Percentiles rank a stretch among this genome's conserved stretches.
phyloP scores from a whole-genome alignment of 352 stramenopile species.

The Phytophthora sp. region DNA sequence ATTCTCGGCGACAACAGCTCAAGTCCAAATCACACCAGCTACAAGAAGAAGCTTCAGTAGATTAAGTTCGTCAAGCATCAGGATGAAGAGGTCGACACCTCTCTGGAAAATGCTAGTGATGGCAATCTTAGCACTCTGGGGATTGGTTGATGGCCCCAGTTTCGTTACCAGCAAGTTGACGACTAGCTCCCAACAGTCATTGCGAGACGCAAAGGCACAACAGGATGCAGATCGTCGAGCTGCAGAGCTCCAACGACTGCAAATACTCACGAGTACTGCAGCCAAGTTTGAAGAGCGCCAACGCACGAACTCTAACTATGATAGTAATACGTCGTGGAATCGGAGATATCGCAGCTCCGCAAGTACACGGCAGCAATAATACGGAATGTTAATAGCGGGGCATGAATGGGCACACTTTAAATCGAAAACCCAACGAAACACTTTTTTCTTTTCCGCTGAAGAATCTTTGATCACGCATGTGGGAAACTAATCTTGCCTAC shows the following conservation, averaged over 20 bases:
- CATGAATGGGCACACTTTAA: no score
- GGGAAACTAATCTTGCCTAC: no score
- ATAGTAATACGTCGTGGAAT: not conserved
- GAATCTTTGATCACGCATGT: no score
- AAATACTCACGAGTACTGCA: not conserved
- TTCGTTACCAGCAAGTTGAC: not conserved
- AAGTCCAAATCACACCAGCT: no score
- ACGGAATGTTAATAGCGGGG: no score
- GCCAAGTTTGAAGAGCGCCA: constrained; percentile 4
- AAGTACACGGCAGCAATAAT: no score
- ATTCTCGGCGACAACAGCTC: no score
- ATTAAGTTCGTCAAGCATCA: no score
- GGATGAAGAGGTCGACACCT: no score
- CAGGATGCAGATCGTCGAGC: constrained; percentile 8
- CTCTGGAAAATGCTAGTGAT: constrained; percentile 1
- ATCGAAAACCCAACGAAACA: no score
- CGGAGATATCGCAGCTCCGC: not conserved
- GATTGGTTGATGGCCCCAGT: not conserved
- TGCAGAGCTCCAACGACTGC: not conserved
- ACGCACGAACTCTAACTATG: constrained; percentile 18
- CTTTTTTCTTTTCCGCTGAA: no score
- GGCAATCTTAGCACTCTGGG: not conserved
- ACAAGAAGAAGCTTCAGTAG: no score
- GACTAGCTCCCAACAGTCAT: not conserved
- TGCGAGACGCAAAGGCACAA: not conserved